Evolutionary conservation across 495 filamentous ascomycete species (phyloP).

Genomic region (Neurospora pannonica): DNA sequence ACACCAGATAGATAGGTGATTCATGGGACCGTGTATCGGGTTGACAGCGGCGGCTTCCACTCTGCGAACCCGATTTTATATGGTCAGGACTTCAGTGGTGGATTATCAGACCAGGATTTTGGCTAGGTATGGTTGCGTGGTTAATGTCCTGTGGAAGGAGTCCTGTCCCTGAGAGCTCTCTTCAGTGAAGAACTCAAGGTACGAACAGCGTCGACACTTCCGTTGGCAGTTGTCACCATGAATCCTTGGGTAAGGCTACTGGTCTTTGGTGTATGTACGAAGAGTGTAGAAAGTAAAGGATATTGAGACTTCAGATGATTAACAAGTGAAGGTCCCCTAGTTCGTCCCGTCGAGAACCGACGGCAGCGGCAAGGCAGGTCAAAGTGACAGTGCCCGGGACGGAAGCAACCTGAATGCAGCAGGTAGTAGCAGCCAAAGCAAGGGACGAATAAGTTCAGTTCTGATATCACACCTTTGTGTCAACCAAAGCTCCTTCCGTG

Average conservation of each 20-base stretch:
- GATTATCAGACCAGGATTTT: neutral
- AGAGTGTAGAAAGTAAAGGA: neutral
- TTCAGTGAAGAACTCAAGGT: neutral
- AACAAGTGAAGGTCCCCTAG: neutral
- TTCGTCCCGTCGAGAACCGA: neutral
- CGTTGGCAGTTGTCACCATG: neutral
- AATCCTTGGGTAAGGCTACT: neutral
- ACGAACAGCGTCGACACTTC: neutral
- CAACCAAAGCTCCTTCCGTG: neutral
- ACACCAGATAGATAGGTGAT: neutral
- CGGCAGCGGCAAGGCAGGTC: neutral
- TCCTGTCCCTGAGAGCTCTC: neutral
- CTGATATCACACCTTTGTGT: neutral
- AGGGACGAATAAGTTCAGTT: neutral
- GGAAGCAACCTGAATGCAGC: neutral
- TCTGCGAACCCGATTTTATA: neutral
- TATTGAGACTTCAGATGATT: neutral
- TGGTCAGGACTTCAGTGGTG: neutral
- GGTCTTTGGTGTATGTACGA: neutral
- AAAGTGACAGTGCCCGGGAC: neutral
- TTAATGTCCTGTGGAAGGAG: neutral
- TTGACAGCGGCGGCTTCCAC: neutral
- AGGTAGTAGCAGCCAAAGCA: neutral
- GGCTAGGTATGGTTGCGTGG: neutral
- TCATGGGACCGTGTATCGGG: neutral